Evolutionary conservation across 495 filamentous ascomycete species (phyloP).

Genomic region (Penicillium pulvis): DNA sequence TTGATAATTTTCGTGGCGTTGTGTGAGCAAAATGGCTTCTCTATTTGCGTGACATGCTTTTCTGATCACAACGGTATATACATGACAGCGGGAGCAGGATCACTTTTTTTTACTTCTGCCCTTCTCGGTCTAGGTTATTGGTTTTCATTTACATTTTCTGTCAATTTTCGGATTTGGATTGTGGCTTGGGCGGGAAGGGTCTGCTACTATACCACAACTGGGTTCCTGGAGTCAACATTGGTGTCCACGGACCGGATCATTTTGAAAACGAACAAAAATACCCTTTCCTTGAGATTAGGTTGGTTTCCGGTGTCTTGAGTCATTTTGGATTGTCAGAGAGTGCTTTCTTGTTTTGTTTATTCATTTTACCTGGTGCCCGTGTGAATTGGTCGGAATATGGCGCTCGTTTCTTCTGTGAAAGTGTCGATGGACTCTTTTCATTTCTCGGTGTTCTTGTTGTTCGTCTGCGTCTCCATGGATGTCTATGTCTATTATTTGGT

Average conservation of each 20-base stretch:
- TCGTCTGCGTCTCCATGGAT: slow-evolving; percentile 11
- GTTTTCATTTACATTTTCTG: slow-evolving; percentile 17
- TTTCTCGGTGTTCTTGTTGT: slow-evolving; percentile 22
- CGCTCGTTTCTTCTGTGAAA: slow-evolving; percentile 15
- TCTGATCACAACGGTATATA: slow-evolving; percentile 19
- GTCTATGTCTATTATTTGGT: slow-evolving; percentile 8
- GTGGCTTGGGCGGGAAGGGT: slow-evolving; percentile 20
- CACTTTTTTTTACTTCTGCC: not conserved
- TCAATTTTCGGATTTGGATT: slow-evolving; percentile 15
- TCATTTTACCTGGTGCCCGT: slow-evolving; percentile 8
- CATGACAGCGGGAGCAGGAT: slow-evolving; percentile 12
- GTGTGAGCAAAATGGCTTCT: slow-evolving; percentile 20
- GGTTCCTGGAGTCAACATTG: slow-evolving; percentile 10
- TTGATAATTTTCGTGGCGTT: slow-evolving; percentile 18
- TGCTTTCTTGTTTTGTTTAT: slow-evolving; percentile 3
- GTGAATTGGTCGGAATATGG: slow-evolving; percentile 16
- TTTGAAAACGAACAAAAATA: slow-evolving; percentile 6
- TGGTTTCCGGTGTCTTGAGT: slow-evolving; percentile 2
- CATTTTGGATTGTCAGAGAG: not conserved
- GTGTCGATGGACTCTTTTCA: slow-evolving; percentile 13
- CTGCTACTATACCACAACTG: not conserved
- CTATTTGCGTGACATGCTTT: slow-evolving; percentile 11
- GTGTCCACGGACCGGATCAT: slow-evolving; percentile 5
- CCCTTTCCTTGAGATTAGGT: not conserved
- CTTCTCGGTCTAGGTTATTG: slow-evolving; percentile 1